A percentile compares a stretch with the other conserved stretches of the same genome.
Evolutionary conservation across 495 filamentous ascomycete genomes (phyloP).

Genomic region (Xylaria grammica): DNA sequence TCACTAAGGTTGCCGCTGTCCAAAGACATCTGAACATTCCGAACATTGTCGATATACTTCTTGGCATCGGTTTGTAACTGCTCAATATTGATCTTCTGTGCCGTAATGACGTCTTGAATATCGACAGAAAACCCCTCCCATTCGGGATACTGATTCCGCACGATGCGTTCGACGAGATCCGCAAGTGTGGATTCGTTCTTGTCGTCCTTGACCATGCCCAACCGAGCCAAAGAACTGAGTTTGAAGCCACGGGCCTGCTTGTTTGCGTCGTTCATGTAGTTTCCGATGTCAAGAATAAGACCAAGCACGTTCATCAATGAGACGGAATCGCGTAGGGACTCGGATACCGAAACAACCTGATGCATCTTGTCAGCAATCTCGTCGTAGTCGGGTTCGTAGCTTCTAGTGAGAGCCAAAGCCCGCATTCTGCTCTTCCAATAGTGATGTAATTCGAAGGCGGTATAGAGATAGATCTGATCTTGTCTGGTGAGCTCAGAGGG

Average conservation of each 20-base stretch:
- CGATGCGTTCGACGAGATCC: constrained; percentile 96
- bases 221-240: constrained; percentile 87
- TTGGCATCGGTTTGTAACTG: constrained; percentile 87
- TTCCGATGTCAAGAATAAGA: constrained; percentile 95
- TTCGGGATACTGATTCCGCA: constrained; percentile 93
- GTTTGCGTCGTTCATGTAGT: constrained; percentile 99
- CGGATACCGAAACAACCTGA: constrained; percentile 82
- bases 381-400: constrained; percentile 88
- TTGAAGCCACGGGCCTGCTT: constrained; percentile 99
- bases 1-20: constrained; percentile 95
- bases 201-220: constrained; percentile 98
- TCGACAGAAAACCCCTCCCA: constrained; percentile 91
- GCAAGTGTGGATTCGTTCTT: constrained; percentile 97
- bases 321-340: constrained; percentile 87
- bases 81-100: constrained; percentile 96
- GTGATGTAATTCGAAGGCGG: constrained; percentile 92
- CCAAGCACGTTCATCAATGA: constrained; percentile 94
- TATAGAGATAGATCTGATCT: constrained; percentile 92
- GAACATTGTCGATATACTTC: constrained; percentile 92
- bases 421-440: constrained; percentile 99
- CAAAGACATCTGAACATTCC: constrained; percentile 87
- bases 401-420: constrained; percentile 83
- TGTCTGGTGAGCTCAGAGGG: constrained; percentile 87
- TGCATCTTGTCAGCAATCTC: constrained; percentile 82
- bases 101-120: constrained; percentile 76